Percentiles rank a stretch among this genome's conserved stretches.
phyloP scores from a whole-genome alignment of 345 rosid genomes.

The Bretschneidera sinensis region DNA sequence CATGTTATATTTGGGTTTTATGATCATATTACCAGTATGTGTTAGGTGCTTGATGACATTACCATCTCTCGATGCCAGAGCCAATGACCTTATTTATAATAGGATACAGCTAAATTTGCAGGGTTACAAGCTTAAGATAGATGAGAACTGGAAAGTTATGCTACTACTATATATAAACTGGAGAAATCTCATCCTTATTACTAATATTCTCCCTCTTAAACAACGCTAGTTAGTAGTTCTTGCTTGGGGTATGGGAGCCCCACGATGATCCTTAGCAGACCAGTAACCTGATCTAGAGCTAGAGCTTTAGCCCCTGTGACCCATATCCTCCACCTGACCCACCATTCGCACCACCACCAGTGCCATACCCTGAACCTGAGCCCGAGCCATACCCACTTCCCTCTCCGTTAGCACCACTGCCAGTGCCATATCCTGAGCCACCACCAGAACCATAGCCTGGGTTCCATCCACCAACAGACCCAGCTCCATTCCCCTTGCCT shows the following conservation, averaged over 20 bases:
- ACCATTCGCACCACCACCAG: slow-evolving; percentile 1
- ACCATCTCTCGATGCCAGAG: neutral
- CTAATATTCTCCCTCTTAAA: no score
- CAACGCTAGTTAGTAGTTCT: neutral
- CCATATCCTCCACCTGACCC: slow-evolving; percentile 14
- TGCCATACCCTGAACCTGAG: neutral
- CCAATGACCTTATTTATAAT: neutral
- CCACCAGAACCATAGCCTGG: slow-evolving; percentile 6
- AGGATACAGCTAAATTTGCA: neutral
- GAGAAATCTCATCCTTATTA: neutral
- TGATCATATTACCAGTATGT: no score
- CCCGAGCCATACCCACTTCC: slow-evolving; percentile 11
- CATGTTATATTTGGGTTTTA: no score
- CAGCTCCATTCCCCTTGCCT: slow-evolving; percentile 2
- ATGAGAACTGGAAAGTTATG: no score
- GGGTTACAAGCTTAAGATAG: neutral
- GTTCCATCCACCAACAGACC: neutral
- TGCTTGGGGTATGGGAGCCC: neutral
- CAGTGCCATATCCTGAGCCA: no score
- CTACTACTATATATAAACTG: no score
- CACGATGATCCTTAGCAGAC: neutral
- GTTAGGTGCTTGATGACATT: neutral
- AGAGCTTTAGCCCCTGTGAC: neutral
- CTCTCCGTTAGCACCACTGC: no score
- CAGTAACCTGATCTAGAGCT: neutral